These are phyloP conservation scores for Scolecobasidium constrictum DNA, from an alignment of 2,329 filamentous ascomycete species.

Conservation along the genomic window DNA sequence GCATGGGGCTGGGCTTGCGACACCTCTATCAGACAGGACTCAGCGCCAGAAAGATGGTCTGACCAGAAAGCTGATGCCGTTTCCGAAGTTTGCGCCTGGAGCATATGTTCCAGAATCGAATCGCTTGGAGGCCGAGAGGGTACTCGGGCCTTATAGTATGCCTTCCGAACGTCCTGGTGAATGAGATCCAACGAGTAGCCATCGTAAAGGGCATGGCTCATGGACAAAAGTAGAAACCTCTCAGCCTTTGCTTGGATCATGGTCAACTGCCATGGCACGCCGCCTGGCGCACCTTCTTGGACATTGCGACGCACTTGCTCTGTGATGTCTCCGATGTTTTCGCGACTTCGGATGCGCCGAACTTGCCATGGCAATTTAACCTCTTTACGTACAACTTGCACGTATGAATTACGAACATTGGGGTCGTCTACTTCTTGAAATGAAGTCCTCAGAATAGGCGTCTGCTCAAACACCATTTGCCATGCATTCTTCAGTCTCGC, in stretches of 20 bases:
- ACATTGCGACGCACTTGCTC: constrained; percentile 8
- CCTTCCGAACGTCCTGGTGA: constrained; percentile 56
- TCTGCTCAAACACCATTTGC: constrained; percentile 43
- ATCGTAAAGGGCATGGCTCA: constrained; percentile 83
- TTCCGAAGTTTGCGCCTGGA: constrained; percentile 32
- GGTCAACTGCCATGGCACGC: constrained; percentile 24
- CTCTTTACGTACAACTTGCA: constrained; percentile 37
- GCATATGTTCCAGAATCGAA: constrained; percentile 43
- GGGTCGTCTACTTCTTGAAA: constrained; percentile 59
- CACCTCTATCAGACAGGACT: background rate
- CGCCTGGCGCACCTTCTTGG: constrained; percentile 3
- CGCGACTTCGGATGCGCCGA: constrained; percentile 25
- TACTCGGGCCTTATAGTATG: constrained; percentile 42
- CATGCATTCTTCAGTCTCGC: constrained; percentile 50
- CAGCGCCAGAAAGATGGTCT: constrained; percentile 43
- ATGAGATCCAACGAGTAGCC: constrained; percentile 71
- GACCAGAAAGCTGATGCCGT: constrained; percentile 58
- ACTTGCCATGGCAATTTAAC: constrained; percentile 27
- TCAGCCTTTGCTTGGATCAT: constrained; percentile 23
- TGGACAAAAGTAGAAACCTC: constrained; percentile 50
- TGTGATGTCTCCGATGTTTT: background rate
- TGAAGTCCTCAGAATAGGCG: constrained; percentile 64
- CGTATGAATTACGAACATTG: constrained; percentile 42
- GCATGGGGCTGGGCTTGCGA: background rate
- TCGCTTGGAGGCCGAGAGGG: constrained; percentile 37